Percentiles rank a stretch among this genome's conserved stretches.
Evolutionary conservation across 169 alveolate genomes (phyloP).

Genomic region (Plasmodium cynomolgi): DNA sequence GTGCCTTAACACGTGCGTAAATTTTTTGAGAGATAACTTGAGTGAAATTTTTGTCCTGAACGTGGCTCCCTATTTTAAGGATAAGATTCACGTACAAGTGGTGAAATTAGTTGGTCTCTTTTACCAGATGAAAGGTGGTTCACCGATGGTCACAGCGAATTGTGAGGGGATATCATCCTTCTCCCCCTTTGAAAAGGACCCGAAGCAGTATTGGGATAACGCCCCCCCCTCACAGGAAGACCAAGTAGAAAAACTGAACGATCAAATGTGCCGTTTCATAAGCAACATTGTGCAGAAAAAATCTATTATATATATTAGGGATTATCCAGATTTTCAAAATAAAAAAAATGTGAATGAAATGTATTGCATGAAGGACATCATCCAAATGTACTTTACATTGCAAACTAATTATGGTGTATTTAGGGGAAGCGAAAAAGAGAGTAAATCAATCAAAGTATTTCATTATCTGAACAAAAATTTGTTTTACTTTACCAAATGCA

Average conservation of each 20-base stretch:
- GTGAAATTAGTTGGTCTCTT: constrained; percentile 3
- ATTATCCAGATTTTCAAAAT: constrained; percentile 67
- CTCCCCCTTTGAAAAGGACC: not conserved
- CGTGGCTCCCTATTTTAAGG: constrained; percentile 41
- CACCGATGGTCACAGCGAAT: not conserved
- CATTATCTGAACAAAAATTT: constrained; percentile 46
- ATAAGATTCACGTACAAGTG: not conserved
- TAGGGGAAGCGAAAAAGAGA: not conserved
- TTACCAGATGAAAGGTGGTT: not conserved
- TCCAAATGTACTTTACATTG: constrained; percentile 1
- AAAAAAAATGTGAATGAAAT: constrained; percentile 26
- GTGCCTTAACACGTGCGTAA: not conserved
- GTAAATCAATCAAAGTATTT: constrained; percentile 13
- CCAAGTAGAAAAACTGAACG: constrained; percentile 17
- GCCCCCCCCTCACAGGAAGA: not conserved
- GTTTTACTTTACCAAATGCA: constrained; percentile 36
- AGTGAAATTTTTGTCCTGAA: constrained; percentile 19
- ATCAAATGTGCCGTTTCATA: constrained; percentile 9
- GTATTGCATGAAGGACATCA: constrained; percentile 33
- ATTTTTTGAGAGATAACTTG: not conserved
- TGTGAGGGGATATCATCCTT: not conserved
- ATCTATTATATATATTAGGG: constrained; percentile 54
- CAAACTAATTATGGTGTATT: not conserved
- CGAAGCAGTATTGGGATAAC: not conserved
- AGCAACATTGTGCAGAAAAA: constrained; percentile 5